Conservation (phyloP, 441 rosid genomes). For the Brassica hybrid region DNA sequence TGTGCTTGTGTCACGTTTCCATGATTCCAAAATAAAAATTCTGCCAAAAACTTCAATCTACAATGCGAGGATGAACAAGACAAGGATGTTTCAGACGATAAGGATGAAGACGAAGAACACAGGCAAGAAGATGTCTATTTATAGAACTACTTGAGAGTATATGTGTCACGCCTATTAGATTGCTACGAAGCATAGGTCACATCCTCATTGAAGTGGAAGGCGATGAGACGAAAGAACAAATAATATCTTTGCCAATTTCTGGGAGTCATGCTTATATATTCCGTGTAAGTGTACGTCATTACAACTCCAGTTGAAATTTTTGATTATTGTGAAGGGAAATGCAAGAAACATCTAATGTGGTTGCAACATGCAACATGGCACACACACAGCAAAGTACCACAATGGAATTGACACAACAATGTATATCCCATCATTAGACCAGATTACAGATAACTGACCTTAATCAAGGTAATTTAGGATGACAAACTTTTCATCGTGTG, state of each 20-base stretch:
- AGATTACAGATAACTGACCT: not conserved
- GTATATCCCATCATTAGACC: too few relatives aligned
- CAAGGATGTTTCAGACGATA: not conserved
- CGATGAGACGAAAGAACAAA: too few relatives aligned
- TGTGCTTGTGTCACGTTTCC: constrained; percentile 37
- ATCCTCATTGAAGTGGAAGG: too few relatives aligned
- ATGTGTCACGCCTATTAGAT: too few relatives aligned
- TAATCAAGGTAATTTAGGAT: not conserved
- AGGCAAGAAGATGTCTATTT: constrained; percentile 22
- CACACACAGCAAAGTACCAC: too few relatives aligned
- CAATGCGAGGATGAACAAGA: not conserved
- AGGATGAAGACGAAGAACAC: constrained; percentile 37
- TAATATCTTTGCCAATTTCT: not conserved
- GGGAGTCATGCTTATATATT: constrained; percentile 16
- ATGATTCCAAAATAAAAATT: constrained; percentile 14
- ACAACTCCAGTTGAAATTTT: too few relatives aligned
- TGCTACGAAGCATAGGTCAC: too few relatives aligned
- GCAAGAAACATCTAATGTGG: too few relatives aligned
- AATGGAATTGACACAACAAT: too few relatives aligned
- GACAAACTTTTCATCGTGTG: not conserved
- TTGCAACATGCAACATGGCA: too few relatives aligned
- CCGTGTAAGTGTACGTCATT: too few relatives aligned
- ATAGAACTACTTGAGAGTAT: constrained; percentile 2
- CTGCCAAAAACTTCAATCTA: constrained; percentile 10
- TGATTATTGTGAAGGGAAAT: too few relatives aligned